phyloP scores from a whole-genome alignment of 257 asterid genomes.

The Euphrasia confusa region DNA sequence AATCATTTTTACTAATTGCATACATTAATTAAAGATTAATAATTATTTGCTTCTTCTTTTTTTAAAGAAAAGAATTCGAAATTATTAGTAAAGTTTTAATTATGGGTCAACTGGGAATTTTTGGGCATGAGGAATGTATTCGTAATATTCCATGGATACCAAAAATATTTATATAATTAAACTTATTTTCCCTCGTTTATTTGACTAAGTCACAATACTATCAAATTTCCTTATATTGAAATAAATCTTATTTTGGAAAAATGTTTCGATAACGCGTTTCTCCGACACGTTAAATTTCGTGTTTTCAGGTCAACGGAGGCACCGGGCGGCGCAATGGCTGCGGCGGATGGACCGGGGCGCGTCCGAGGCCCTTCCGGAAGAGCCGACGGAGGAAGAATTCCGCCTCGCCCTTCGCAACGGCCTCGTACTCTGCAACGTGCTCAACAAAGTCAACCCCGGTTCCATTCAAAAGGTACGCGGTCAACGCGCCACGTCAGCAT shows the following conservation, averaged over 20 bases:
- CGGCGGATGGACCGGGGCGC: constrained; percentile 72
- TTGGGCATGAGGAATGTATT: no score
- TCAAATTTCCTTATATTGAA: no score
- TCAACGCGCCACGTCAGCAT: no score
- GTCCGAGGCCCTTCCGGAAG: constrained; percentile 52
- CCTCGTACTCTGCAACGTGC: constrained; percentile 92
- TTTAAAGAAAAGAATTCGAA: no score
- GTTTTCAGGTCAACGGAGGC: constrained; percentile 63
- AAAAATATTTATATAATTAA: no score
- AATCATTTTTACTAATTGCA: constrained; percentile 17
- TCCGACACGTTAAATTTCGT: neutral
- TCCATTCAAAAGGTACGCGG: constrained; percentile 69
- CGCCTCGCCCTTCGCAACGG: constrained; percentile 85
- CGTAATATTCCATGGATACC: no score
- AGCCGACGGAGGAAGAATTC: constrained; percentile 78
- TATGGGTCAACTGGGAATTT: no score
- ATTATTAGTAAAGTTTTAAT: no score
- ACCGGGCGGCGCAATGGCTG: constrained; percentile 89
- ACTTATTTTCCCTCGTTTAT: no score
- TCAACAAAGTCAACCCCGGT: constrained; percentile 91
- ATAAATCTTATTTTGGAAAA: no score
- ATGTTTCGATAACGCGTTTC: no score
- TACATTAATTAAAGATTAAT: neutral
- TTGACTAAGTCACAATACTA: no score
- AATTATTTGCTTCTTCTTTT: neutral